phyloP scores from a whole-genome alignment of 2,329 filamentous ascomycete species.

The Pseudovirgaria hyperparasitica region DNA sequence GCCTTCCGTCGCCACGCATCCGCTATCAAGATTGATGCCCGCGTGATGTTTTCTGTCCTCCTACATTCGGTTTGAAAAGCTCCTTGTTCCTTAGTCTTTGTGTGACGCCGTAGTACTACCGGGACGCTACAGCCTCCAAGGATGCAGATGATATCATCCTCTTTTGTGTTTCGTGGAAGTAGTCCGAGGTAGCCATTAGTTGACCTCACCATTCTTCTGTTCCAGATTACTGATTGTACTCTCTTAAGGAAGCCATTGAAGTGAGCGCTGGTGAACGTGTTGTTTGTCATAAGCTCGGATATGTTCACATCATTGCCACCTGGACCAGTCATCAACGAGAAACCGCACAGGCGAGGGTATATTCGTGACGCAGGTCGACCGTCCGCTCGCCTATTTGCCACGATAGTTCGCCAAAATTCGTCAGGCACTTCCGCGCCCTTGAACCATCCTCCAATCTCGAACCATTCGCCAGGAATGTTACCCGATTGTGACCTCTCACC shows the following conservation, averaged over 20 bases:
- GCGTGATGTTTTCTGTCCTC: too few relatives aligned
- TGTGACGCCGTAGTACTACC: conserved; percentile 9
- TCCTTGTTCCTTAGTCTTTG: too few relatives aligned
- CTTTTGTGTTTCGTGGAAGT: not conserved
- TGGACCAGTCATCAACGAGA: conserved; percentile 3
- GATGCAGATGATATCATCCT: conserved; percentile 10
- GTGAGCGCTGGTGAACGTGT: conserved; percentile 1
- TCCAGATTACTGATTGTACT: conserved; percentile 5
- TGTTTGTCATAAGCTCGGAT: conserved; percentile 2
- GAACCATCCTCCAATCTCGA: conserved; percentile 2
- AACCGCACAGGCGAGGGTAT: conserved; percentile 8
- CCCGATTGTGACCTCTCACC: conserved; percentile 1
- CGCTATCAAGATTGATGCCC: too few relatives aligned
- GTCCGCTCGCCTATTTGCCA: conserved; percentile 5
- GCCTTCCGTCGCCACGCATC: too few relatives aligned
- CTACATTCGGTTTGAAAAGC: too few relatives aligned
- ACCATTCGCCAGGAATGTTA: conserved; percentile 3
- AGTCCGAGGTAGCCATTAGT: conserved; percentile 4
- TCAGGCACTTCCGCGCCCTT: conserved; percentile 1
- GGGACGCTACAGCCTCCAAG: conserved; percentile 12
- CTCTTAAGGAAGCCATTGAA: conserved; percentile 4
- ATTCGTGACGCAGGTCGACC: conserved; percentile 5
- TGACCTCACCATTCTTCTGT: conserved; percentile 5
- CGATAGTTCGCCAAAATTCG: conserved; percentile 6
- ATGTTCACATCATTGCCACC: conserved; percentile 4